Evolutionary conservation across 2,329 filamentous ascomycete genomes (phyloP).

Genomic region (Trichoderma hamatum): DNA sequence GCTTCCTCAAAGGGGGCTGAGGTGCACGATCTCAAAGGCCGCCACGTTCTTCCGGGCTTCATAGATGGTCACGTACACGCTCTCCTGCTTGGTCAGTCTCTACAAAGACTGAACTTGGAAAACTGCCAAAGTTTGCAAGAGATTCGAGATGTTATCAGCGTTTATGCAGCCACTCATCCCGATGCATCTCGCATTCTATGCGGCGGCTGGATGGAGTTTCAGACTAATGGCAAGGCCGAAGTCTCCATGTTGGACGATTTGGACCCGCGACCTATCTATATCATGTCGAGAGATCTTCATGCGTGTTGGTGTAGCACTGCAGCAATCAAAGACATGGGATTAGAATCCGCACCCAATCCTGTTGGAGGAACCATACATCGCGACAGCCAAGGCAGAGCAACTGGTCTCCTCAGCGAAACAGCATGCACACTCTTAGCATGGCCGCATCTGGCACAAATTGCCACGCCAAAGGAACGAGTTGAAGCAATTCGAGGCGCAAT

Average conservation of each 20-base stretch:
- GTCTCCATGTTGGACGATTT: conserved; percentile 13
- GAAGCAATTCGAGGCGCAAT: conserved; percentile 5
- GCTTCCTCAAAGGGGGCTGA: conserved; percentile 4
- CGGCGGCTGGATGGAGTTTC: conserved; percentile 20
- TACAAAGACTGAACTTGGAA: conserved; percentile 7
- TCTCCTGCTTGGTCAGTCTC: conserved; percentile 15
- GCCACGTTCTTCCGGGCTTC: conserved; percentile 17
- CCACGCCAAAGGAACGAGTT: conserved; percentile 1
- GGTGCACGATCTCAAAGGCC: conserved; percentile 2
- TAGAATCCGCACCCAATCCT: conserved; percentile 10
- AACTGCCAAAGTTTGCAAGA: conserved; percentile 9
- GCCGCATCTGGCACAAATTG: conserved; percentile 20
- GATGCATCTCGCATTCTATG: conserved; percentile 21
- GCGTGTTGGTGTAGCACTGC: conserved; percentile 17
- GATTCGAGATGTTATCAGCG: background rate
- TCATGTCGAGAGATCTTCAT: conserved; percentile 16
- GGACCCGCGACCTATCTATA: conserved; percentile 10
- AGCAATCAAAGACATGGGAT: conserved; percentile 11
- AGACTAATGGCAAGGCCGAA: conserved; percentile 13
- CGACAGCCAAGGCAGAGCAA: conserved; percentile 5
- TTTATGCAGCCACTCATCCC: background rate
- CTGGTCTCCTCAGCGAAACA: background rate
- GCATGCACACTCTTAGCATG: conserved; percentile 11
- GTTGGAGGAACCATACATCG: conserved; percentile 22
- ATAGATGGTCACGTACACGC: conserved; percentile 19